These are phyloP conservation scores for Symbiodinium pilosum DNA, from an alignment of 73 alveolate genomes.

Conservation along the genomic window DNA sequence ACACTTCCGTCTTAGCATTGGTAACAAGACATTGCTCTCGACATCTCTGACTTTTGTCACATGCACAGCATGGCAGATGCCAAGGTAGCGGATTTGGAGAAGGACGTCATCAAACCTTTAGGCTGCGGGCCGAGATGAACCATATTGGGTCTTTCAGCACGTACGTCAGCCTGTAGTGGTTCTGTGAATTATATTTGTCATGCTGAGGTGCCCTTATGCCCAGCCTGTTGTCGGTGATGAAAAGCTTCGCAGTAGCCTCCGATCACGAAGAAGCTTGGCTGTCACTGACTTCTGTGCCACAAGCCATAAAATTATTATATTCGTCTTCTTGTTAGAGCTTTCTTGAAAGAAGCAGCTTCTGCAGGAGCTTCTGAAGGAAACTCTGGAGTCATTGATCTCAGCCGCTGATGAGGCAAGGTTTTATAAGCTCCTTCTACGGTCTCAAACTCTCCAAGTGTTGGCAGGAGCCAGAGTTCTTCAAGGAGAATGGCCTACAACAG, in stretches of 20 bases:
- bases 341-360: no score
- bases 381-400: conserved; percentile 54
- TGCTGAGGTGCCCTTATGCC: conserved; percentile 65
- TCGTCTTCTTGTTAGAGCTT: no score
- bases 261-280: conserved; percentile 64
- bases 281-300: no score
- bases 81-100: conserved; percentile 67
- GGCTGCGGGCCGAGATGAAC: background rate
- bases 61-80: background rate
- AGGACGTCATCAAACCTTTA: conserved; percentile 33
- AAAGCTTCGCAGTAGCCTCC: conserved; percentile 64
- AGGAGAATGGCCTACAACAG: conserved; percentile 68
- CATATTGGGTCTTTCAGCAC: background rate
- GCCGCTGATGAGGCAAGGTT: conserved; percentile 68
- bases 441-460: background rate
- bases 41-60: background rate
- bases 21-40: background rate
- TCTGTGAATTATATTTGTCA: no score
- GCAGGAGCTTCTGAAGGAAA: conserved; percentile 67
- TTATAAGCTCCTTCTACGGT: background rate
- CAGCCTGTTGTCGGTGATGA: conserved; percentile 28
- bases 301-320: background rate
- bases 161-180: background rate
- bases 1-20: background rate
- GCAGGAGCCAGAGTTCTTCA: conserved; percentile 92